A percentile compares a stretch with the other conserved stretches of the same genome.
These are phyloP conservation scores for Aegilops speltoides DNA, from an alignment of 176 grass and related monocot genomes.

Conservation along the genomic window DNA sequence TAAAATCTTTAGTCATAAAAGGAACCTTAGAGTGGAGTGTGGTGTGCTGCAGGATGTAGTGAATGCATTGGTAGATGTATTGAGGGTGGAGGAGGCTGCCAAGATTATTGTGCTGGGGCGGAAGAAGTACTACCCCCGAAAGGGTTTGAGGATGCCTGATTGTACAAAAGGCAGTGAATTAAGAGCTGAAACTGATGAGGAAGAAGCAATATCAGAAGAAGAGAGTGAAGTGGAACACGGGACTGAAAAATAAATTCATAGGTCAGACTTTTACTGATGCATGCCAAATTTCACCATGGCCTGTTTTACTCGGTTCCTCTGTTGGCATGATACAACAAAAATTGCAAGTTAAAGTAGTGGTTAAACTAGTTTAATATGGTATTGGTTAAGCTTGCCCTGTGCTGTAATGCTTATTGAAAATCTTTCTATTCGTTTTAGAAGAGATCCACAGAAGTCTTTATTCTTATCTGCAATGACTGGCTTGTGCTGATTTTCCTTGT, in stretches of 20 bases:
- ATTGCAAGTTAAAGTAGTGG: background rate
- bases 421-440: conserved; percentile 1
- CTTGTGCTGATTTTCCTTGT: background rate
- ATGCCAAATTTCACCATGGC: background rate
- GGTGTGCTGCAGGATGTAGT: conserved; percentile 49
- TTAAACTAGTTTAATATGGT: conserved; percentile 4
- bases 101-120: conserved; percentile 40
- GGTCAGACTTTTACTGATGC: background rate
- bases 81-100: conserved; percentile 45
- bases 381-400: background rate
- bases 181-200: background rate
- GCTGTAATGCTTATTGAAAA: background rate
- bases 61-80: conserved; percentile 41
- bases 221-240: conserved; percentile 4
- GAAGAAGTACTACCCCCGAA: conserved; percentile 40
- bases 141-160: conserved; percentile 25
- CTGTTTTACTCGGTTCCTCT: background rate
- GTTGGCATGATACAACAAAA: background rate
- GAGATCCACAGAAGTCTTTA: background rate
- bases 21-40: conserved; percentile 2
- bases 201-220: conserved; percentile 25
- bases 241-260: conserved; percentile 4
- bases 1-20: conserved; percentile 34
- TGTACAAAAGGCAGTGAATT: background rate
- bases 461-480: background rate